phyloP scores from a whole-genome alignment of 179 eudicot genomes.

The Amaranthus tricolor region DNA sequence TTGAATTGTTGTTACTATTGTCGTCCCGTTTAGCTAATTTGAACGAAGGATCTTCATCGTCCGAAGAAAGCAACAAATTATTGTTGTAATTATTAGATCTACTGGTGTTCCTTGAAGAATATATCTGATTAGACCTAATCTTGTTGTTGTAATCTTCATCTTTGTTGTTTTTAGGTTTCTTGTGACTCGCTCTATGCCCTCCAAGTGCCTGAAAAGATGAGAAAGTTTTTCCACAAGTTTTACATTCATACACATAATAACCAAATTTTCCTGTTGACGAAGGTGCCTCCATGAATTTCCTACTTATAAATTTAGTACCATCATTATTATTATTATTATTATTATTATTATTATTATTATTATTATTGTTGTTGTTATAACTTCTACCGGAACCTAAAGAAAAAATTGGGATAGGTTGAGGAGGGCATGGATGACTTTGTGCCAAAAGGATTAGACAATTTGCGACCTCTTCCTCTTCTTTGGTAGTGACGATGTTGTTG shows the following conservation, averaged over 20 bases:
- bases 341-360: slow-evolving; percentile 8
- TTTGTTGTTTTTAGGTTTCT: slow-evolving; percentile 42
- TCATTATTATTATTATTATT: no score
- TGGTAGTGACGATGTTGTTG: slow-evolving; percentile 19
- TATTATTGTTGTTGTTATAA: no score
- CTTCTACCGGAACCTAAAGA: no score
- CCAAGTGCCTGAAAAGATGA: slow-evolving; percentile 79
- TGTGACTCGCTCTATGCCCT: slow-evolving; percentile 82
- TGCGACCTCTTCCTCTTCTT: slow-evolving; percentile 76
- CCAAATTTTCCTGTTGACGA: slow-evolving; percentile 29
- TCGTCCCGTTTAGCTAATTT: slow-evolving; percentile 3
- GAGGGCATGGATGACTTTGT: slow-evolving; percentile 27
- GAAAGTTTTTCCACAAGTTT: slow-evolving; percentile 61
- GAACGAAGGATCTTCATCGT: slow-evolving; percentile 41
- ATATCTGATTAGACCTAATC: slow-evolving; percentile 8
- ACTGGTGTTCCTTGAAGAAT: neutral
- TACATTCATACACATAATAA: slow-evolving; percentile 61
- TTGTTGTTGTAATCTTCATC: slow-evolving; percentile 16
- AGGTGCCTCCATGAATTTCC: slow-evolving; percentile 31
- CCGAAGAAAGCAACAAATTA: slow-evolving; percentile 29
- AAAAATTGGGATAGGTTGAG: neutral
- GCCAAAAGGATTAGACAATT: slow-evolving; percentile 65
- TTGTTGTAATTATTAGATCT: slow-evolving; percentile 6
- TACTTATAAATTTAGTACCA: slow-evolving; percentile 23
- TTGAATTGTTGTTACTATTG: slow-evolving; percentile 16